phyloP scores from a whole-genome alignment of 83 land plant species.

The Isoetes engelmannii region DNA sequence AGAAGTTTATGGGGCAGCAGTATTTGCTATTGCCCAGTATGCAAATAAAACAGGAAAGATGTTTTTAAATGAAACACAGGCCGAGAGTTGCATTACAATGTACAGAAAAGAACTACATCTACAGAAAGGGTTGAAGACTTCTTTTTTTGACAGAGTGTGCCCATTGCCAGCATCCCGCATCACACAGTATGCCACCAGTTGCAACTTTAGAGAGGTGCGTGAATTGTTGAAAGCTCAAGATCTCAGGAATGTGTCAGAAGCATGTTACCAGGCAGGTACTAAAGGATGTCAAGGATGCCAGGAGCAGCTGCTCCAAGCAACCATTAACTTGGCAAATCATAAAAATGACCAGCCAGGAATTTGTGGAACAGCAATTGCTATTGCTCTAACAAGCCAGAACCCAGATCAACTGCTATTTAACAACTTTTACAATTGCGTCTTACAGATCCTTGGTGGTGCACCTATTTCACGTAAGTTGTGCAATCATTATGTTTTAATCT shows the following conservation, averaged over 20 bases:
- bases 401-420: constrained; percentile 9
- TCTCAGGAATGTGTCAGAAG: constrained; percentile 13
- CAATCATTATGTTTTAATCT: background rate
- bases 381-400: constrained; percentile 18
- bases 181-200: constrained; percentile 11
- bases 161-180: constrained; percentile 16
- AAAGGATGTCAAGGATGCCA: constrained; percentile 24
- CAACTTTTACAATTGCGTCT: constrained; percentile 22
- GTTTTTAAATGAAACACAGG: constrained; percentile 8
- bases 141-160: constrained; percentile 14
- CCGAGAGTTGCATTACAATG: constrained; percentile 4
- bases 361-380: constrained; percentile 17
- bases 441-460: constrained; percentile 18
- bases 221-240: constrained; percentile 5
- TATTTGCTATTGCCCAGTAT: constrained; percentile 16
- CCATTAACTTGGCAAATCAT: background rate
- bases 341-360: constrained; percentile 20
- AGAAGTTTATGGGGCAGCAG: constrained; percentile 22
- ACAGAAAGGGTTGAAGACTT: background rate
- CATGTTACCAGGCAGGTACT: constrained; percentile 12
- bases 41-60: constrained; percentile 17
- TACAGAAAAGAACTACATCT: constrained; percentile 6
- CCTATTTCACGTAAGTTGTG: constrained; percentile 9
- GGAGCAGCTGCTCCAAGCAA: constrained; percentile 20
- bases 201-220: constrained; percentile 10